These are phyloP conservation scores for Stemphylium beticola DNA, from an alignment of 2,329 filamentous ascomycete species.

Conservation along the genomic window DNA sequence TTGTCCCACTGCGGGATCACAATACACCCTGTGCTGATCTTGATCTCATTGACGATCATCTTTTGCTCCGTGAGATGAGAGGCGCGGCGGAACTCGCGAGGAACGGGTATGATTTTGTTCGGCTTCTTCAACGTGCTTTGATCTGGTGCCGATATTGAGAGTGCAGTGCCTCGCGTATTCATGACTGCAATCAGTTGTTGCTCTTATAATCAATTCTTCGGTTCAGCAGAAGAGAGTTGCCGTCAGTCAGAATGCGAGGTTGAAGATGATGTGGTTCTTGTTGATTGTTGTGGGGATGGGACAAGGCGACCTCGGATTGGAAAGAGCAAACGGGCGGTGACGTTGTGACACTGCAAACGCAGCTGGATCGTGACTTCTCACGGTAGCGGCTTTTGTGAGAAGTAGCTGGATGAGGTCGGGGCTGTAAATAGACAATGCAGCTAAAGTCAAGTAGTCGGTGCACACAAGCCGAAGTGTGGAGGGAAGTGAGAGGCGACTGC, in stretches of 20 bases:
- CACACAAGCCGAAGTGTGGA: too few relatives aligned
- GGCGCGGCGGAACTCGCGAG: conserved; percentile 24
- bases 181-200: not conserved
- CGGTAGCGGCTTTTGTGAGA: not conserved
- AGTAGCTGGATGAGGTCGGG: not conserved
- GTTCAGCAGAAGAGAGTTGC: not conserved
- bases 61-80: conserved; percentile 22
- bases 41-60: conserved; percentile 19
- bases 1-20: conserved; percentile 22
- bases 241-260: not conserved
- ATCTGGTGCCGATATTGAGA: not conserved
- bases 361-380: too few relatives aligned
- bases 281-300: not conserved
- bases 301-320: conserved; percentile 4
- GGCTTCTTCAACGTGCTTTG: conserved; percentile 14
- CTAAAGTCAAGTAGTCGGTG: too few relatives aligned
- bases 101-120: conserved; percentile 27
- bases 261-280: not conserved
- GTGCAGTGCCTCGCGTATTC: not conserved
- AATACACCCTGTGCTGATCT: conserved; percentile 26
- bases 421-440: too few relatives aligned
- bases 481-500: too few relatives aligned
- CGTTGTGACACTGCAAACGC: not conserved
- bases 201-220: not conserved
- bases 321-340: conserved; percentile 9